Evolutionary conservation across 2,329 filamentous ascomycete species (phyloP), one percentile per base, ranked within the genome.

Genomic region (Penicillium palitans): DNA sequence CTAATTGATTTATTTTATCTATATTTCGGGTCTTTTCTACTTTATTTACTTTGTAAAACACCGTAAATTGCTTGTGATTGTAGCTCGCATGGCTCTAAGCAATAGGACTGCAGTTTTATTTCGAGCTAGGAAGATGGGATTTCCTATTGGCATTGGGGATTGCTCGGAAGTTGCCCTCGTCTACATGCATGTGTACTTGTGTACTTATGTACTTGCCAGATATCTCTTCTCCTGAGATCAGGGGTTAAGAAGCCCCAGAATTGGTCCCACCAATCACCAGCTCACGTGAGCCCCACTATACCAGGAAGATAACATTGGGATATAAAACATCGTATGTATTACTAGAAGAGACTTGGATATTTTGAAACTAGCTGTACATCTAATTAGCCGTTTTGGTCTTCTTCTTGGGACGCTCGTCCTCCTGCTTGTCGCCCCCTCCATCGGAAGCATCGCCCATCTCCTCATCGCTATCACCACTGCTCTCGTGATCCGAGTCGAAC

Each of bases 401-500:
- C 79, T 87, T 87, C 78, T 86, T 87, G 15, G 85, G 85, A 65
- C 84, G 78, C 71, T 83, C 78, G 52, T 81, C 81, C 65, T 83
- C 80, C 45, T 73, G 76, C 19, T 74, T 40, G 15, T 63, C 40
- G 12, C 12, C 73, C 15, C 71, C 74, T 21, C 67, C 76, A 40
- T 71, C 75, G 3, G 68, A 70, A 6, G 71, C 76, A 63, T 82
- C 82, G 33, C 78, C 83, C 74, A 83, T 88, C 44, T 80, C 85
- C 66, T 80, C 85, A 51, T 87, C 87, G 44, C 83, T 84, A 61
- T 84, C 88, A 66, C 85, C 91, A 51, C 87, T 90, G 72, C 91
- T 96, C 72, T 96, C 91, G 72, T 97, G 93, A 46, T 86, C 89
- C 53, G 90, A 93, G 76, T 99, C 95, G 67, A 87, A 99, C 73